These are phyloP conservation scores for Martiniozyma abietophila DNA, from an alignment of 805 yeast species.

Conservation along the genomic window DNA sequence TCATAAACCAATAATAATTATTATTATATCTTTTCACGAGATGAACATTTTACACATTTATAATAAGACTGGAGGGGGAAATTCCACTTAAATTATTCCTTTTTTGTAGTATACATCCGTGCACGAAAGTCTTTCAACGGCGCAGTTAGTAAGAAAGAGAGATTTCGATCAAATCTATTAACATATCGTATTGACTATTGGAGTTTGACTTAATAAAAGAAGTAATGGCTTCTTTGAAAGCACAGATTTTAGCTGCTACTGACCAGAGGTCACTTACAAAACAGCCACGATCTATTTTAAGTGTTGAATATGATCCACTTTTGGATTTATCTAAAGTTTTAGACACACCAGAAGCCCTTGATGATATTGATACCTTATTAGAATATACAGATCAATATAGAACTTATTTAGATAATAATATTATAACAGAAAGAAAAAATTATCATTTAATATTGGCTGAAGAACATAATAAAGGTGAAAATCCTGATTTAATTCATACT, in stretches of 20 bases:
- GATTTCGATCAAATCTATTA: too few species aligned
- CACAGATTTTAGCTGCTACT: constrained; percentile 17
- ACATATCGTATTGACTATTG: too few species aligned
- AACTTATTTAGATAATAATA: constrained; percentile 35
- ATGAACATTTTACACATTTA: too few species aligned
- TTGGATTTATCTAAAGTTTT: constrained; percentile 44
- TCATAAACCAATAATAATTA: too few species aligned
- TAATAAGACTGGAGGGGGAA: too few species aligned
- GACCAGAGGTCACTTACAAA: neutral
- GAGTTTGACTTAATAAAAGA: too few species aligned
- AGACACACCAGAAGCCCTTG: constrained; percentile 39
- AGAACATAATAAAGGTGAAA: too few species aligned
- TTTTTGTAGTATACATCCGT: too few species aligned
- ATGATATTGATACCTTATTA: constrained; percentile 41
- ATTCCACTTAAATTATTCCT: too few species aligned
- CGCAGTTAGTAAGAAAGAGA: too few species aligned
- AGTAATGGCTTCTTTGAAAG: constrained; percentile 6
- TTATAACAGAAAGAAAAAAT: constrained; percentile 29
- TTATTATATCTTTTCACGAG: too few species aligned
- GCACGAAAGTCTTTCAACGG: too few species aligned
- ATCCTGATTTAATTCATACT: constrained; percentile 18
- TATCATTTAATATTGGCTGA: constrained; percentile 23
- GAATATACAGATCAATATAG: constrained; percentile 44
- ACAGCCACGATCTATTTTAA: neutral
- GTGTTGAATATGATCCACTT: constrained; percentile 40